Conservation (phyloP, 2,329 filamentous ascomycete species). For the Neopestalotiopsis rosae region DNA sequence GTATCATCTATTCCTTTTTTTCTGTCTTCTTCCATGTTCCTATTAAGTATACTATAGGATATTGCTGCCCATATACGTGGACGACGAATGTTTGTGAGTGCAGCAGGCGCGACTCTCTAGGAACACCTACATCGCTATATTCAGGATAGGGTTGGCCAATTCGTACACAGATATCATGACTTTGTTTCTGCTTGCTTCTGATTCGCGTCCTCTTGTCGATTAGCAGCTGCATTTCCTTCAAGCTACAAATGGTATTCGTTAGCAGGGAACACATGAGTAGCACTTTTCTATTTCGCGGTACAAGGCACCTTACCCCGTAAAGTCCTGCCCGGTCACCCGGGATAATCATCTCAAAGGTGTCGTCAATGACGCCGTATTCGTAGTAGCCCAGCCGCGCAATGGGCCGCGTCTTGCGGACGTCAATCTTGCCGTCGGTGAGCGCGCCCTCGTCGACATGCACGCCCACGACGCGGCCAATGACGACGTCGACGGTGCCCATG, state of each 20-base stretch:
- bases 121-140: no score
- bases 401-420: conserved; percentile 60
- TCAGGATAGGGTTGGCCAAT: background rate
- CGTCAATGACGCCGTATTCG: conserved; percentile 59
- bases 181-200: conserved; percentile 3
- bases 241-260: background rate
- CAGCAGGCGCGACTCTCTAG: no score
- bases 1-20: background rate
- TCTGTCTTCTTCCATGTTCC: background rate
- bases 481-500: conserved; percentile 61
- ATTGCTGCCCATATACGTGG: background rate
- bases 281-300: background rate
- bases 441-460: conserved; percentile 62
- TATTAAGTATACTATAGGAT: background rate
- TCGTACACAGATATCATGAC: no score
- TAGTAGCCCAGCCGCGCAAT: conserved; percentile 67
- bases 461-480: conserved; percentile 61
- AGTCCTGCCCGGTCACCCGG: conserved; percentile 39
- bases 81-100: background rate
- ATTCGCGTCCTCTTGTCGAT: background rate
- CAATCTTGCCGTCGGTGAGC: conserved; percentile 59
- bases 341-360: conserved; percentile 64
- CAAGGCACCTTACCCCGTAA: conserved; percentile 2
- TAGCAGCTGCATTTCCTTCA: conserved; percentile 1
- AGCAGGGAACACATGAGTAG: background rate